Percentiles rank a stretch among this genome's conserved stretches.
Evolutionary conservation across 768 basidiomycete species (phyloP).

Genomic region (Termitomyces eurrhizus): DNA sequence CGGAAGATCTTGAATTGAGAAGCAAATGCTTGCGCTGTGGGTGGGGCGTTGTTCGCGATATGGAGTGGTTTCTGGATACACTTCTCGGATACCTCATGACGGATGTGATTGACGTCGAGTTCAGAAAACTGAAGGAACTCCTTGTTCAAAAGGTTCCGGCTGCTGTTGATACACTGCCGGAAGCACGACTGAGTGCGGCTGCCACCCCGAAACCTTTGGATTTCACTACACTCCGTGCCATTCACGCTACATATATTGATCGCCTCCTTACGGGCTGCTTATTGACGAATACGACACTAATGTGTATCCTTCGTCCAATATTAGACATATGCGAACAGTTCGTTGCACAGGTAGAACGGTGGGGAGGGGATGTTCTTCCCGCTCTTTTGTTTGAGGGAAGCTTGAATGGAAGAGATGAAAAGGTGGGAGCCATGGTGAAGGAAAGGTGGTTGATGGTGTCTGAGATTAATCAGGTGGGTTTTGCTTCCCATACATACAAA

Average conservation of each 20-base stretch:
- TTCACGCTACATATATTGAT: slow-evolving; percentile 80
- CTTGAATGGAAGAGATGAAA: slow-evolving; percentile 50
- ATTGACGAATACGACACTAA: slow-evolving; percentile 60
- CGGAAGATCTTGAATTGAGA: slow-evolving; percentile 62
- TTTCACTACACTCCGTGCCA: slow-evolving; percentile 79
- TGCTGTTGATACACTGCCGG: neutral
- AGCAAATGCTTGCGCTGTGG: slow-evolving; percentile 67
- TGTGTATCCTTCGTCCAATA: slow-evolving; percentile 62
- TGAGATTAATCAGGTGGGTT: slow-evolving; percentile 74
- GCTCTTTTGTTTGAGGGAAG: slow-evolving; percentile 81
- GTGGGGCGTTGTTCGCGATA: slow-evolving; percentile 84
- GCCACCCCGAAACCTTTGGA: slow-evolving; percentile 52
- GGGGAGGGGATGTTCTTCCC: slow-evolving; percentile 89
- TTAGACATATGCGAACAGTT: slow-evolving; percentile 84
- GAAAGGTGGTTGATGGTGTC: slow-evolving; percentile 66
- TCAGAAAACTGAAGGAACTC: slow-evolving; percentile 61
- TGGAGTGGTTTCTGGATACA: slow-evolving; percentile 90
- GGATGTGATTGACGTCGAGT: slow-evolving; percentile 87
- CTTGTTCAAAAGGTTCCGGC: slow-evolving; percentile 32
- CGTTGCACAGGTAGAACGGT: slow-evolving; percentile 84
- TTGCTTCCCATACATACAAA: neutral
- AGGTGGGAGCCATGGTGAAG: slow-evolving; percentile 68
- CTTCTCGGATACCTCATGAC: slow-evolving; percentile 83
- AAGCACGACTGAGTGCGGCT: slow-evolving; percentile 18
- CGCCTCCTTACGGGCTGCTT: slow-evolving; percentile 77